These are phyloP conservation scores for Skeletonema costatum DNA, from an alignment of 108 stramenopile species.

Conservation along the genomic window DNA sequence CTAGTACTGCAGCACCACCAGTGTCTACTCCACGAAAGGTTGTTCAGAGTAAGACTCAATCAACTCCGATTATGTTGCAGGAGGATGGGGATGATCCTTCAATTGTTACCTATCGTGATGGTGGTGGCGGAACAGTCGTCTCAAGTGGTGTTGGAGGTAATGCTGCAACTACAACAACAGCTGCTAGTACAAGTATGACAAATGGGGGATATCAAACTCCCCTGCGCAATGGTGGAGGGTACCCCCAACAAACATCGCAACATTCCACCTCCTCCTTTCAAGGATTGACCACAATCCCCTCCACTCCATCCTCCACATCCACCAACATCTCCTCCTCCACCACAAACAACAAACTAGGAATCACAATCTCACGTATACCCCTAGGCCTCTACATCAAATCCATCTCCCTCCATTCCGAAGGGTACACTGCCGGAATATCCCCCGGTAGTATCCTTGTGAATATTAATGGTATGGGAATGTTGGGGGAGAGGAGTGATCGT, in stretches of 20 bases:
- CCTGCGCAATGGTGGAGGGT: not conserved
- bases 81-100: constrained; percentile 1
- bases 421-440: constrained; percentile 59
- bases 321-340: not conserved
- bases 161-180: not conserved
- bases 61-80: not conserved
- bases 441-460: constrained; percentile 59
- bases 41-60: not conserved
- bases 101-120: not conserved
- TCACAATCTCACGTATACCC: constrained; percentile 68
- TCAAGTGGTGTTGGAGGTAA: not conserved
- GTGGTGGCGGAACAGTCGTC: not conserved
- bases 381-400: constrained; percentile 70
- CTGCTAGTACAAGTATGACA: not conserved
- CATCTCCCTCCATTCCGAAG: constrained; percentile 55
- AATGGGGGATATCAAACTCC: not conserved
- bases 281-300: not conserved
- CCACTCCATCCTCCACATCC: not conserved
- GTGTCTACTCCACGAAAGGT: not conserved
- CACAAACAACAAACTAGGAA: constrained; percentile 49
- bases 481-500: constrained; percentile 72
- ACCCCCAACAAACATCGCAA: not conserved
- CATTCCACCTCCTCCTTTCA: not conserved
- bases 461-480: constrained; percentile 70
- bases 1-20: not conserved